Conservation (phyloP, 495 filamentous ascomycete genomes). For the Aspergillus sparsus region DNA sequence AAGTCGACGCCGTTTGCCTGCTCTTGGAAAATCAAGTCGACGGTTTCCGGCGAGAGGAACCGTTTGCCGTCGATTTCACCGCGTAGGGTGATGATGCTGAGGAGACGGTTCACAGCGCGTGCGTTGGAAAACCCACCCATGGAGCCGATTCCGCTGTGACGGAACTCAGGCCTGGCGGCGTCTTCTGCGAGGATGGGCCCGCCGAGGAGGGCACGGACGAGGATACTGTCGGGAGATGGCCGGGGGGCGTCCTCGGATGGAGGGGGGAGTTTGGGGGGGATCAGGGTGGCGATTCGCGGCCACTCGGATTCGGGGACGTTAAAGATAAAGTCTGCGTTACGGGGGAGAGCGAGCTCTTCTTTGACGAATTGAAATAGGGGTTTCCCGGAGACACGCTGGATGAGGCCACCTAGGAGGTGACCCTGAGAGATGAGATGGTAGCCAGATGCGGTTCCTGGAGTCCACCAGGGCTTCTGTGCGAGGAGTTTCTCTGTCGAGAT, state of each 20-base stretch:
- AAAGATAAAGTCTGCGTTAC: conserved; percentile 44
- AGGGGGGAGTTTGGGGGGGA: conserved; percentile 16
- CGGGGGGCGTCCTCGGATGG: not conserved
- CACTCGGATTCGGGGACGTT: conserved; percentile 35
- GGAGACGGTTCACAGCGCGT: conserved; percentile 32
- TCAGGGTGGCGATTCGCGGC: conserved; percentile 33
- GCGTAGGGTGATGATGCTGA: conserved; percentile 33
- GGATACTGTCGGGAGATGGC: conserved; percentile 22
- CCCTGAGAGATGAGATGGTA: conserved; percentile 46
- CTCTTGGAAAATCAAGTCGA: conserved; percentile 42
- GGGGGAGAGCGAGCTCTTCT: conserved; percentile 40
- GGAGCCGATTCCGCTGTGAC: conserved; percentile 30
- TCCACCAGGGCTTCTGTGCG: conserved; percentile 45
- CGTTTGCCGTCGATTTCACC: conserved; percentile 35
- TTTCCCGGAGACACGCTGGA: conserved; percentile 41
- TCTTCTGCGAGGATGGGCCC: conserved; percentile 2
- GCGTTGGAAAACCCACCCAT: conserved; percentile 40
- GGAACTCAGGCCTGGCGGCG: conserved; percentile 24
- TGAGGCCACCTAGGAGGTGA: conserved; percentile 42
- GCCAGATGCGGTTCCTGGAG: conserved; percentile 39
- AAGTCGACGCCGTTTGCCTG: conserved; percentile 38
- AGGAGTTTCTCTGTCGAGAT: conserved; percentile 36
- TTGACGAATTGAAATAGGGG: conserved; percentile 41
- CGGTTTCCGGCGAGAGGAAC: conserved; percentile 32
- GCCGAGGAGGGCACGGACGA: conserved; percentile 20